Percentiles rank a stretch among this genome's conserved stretches.
Conservation (phyloP, 768 basidiomycete genomes). For the Daedaleopsis nitida region DNA sequence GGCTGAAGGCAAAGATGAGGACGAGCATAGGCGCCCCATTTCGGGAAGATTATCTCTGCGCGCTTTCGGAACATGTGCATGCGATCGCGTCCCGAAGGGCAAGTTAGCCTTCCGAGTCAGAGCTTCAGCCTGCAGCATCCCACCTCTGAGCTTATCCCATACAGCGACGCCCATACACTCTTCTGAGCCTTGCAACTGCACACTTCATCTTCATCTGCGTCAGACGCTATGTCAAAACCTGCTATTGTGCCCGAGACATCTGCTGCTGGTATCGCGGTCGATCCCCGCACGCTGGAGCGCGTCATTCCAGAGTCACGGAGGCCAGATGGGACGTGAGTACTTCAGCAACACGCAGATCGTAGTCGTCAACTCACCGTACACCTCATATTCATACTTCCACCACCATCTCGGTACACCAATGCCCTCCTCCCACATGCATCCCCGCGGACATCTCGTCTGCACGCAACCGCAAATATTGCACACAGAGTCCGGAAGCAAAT, state of each 20-base stretch:
- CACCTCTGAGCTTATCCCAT: not conserved
- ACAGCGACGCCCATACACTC: not conserved
- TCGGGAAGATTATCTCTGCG: conserved; percentile 10
- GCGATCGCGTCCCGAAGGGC: not conserved
- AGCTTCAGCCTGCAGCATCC: not conserved
- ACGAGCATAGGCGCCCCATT: not conserved
- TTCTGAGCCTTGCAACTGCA: not conserved
- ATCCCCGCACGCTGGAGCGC: conserved; percentile 84
- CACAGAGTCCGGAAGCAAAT: conserved; percentile 81
- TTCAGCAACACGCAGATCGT: too few species aligned
- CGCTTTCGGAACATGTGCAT: not conserved
- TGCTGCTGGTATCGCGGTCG: conserved; percentile 77
- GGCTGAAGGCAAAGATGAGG: conserved; percentile 1
- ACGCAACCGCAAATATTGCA: conserved; percentile 14
- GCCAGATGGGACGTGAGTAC: conserved; percentile 80
- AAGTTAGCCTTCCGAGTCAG: not conserved
- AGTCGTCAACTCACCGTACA: too few species aligned
- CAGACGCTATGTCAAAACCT: conserved; percentile 65
- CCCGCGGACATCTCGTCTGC: not conserved
- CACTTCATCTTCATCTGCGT: not conserved
- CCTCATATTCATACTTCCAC: not conserved
- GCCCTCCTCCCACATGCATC: too few species aligned
- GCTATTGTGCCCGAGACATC: conserved; percentile 72
- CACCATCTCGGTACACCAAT: not conserved
- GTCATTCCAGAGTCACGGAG: conserved; percentile 85